Percentiles rank a stretch among this genome's conserved stretches.
phyloP scores from a whole-genome alignment of 2,329 filamentous ascomycete genomes.

The Trichoderma afroharzianum region DNA sequence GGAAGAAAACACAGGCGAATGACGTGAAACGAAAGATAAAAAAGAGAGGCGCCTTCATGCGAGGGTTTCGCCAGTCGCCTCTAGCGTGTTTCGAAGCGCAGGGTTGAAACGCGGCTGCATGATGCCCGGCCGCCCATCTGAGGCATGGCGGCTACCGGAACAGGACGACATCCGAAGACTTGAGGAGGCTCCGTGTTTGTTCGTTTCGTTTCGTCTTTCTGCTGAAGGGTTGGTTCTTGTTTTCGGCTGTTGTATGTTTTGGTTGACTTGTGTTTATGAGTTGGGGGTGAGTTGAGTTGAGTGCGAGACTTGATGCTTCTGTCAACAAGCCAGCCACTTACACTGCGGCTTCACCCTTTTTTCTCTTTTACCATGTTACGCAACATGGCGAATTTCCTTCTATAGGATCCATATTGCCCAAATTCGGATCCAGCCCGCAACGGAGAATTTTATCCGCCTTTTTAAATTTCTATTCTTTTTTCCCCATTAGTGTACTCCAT shows the following conservation, averaged over 20 bases:
- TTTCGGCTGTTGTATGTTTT: neutral
- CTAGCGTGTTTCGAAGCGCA: constrained; percentile 49
- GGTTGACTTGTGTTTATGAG: neutral
- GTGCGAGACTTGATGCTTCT: neutral
- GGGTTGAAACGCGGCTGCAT: constrained; percentile 15
- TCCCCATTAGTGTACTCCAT: neutral
- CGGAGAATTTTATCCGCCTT: neutral
- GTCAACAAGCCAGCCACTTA: neutral
- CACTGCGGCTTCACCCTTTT: neutral
- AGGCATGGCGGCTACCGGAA: constrained; percentile 5
- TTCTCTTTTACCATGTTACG: neutral
- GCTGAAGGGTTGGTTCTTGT: neutral
- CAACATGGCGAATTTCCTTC: neutral
- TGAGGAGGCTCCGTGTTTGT: neutral
- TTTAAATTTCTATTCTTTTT: neutral
- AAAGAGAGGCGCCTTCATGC: neutral
- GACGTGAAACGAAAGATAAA: neutral
- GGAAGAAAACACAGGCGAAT: neutral
- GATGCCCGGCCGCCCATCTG: neutral
- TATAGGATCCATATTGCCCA: neutral
- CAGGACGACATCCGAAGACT: neutral
- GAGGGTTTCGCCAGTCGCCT: constrained; percentile 22
- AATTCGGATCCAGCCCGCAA: neutral
- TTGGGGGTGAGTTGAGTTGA: neutral
- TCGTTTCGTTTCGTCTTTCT: neutral